Conservation (phyloP, 2,329 filamentous ascomycete genomes). For the Colletotrichum spaethianum region DNA sequence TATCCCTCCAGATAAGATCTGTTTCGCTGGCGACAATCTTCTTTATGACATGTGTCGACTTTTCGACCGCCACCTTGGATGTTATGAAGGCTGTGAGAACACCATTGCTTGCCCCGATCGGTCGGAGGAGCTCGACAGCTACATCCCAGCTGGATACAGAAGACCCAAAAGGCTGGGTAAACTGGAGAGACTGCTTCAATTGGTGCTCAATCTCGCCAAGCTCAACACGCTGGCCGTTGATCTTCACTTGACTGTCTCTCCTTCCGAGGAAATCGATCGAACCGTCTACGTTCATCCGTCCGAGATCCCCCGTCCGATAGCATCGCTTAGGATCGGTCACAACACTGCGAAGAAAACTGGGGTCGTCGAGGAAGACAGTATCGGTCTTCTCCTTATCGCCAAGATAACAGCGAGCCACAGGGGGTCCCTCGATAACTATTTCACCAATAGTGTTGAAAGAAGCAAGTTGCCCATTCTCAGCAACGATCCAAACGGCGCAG, state of each 20-base stretch:
- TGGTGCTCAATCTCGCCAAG: slow-evolving; percentile 44
- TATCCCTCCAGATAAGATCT: background rate
- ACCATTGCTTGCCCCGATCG: background rate
- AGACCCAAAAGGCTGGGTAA: no score
- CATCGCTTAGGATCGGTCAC: slow-evolving; percentile 19
- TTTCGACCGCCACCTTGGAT: accelerated
- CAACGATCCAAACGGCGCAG: slow-evolving; percentile 46
- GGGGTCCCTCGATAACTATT: slow-evolving; percentile 47
- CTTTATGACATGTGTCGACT: no score
- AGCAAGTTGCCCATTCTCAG: slow-evolving; percentile 41
- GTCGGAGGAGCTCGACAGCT: slow-evolving; percentile 19
- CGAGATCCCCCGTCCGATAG: slow-evolving; percentile 35
- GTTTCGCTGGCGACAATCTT: background rate
- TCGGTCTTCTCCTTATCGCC: slow-evolving; percentile 12
- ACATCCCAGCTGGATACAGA: slow-evolving; percentile 5
- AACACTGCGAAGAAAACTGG: slow-evolving; percentile 20
- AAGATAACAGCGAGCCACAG: slow-evolving; percentile 43
- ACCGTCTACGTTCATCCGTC: slow-evolving; percentile 35
- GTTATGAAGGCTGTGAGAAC: slow-evolving; percentile 16
- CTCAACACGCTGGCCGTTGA: slow-evolving; percentile 43
- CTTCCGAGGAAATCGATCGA: slow-evolving; percentile 37
- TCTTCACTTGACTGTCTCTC: slow-evolving; percentile 42
- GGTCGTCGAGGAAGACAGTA: slow-evolving; percentile 21
- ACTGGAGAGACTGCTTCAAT: background rate
- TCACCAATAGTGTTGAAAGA: slow-evolving; percentile 47